Evolutionary conservation across 768 basidiomycete species (phyloP).

Genomic region (Psilocybe cubensis): DNA sequence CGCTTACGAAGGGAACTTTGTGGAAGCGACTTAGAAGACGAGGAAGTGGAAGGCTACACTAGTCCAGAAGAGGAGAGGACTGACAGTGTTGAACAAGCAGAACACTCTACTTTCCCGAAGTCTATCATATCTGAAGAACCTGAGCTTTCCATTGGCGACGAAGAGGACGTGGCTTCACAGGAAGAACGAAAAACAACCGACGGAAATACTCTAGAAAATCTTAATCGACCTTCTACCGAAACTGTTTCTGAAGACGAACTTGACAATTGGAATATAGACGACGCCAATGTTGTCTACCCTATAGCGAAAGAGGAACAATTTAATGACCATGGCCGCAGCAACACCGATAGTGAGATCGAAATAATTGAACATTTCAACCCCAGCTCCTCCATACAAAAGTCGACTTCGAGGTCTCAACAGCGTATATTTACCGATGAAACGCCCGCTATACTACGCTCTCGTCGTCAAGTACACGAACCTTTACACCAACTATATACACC

Average conservation of each 20-base stretch:
- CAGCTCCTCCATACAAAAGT: not conserved
- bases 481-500: slow-evolving; percentile 42
- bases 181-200: not conserved
- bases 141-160: not conserved
- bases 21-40: slow-evolving; percentile 49
- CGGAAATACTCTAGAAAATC: not conserved
- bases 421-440: not conserved
- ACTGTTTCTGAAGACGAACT: slow-evolving; percentile 50
- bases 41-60: slow-evolving; percentile 14
- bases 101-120: not conserved
- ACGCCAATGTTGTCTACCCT: slow-evolving; percentile 41
- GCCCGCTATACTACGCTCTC: not conserved
- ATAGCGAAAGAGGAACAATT: slow-evolving; percentile 19
- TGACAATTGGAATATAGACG: slow-evolving; percentile 39
- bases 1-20: slow-evolving; percentile 48
- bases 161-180: slow-evolving; percentile 6
- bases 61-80: not conserved
- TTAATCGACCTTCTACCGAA: not conserved
- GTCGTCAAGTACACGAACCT: not conserved
- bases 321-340: not conserved
- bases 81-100: not conserved
- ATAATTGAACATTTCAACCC: slow-evolving; percentile 21
- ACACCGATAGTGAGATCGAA: slow-evolving; percentile 39
- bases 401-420: not conserved
- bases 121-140: slow-evolving; percentile 6